Base-by-base conservation (phyloP, 768 basidiomycete species). In the Termitomyces sp. region DNA sequence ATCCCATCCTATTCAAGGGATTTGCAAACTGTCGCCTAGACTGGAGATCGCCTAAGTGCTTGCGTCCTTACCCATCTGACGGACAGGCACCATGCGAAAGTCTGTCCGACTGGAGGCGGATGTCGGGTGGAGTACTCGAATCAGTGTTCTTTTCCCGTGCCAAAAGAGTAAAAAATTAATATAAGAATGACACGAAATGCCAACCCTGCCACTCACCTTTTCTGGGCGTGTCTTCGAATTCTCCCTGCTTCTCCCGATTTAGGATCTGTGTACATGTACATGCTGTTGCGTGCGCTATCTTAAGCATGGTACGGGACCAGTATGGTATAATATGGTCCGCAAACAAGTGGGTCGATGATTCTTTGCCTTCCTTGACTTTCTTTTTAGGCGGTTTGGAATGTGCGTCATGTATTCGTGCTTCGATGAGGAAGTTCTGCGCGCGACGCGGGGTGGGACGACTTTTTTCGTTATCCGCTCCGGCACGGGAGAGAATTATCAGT, bases 131-230 rank as follows among this genome's bases (percentile, higher is more conserved):
- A 44, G 33, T 31, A 31, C 37, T 41, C 18, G 50, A 34, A 53
- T 58, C 31, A 37, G 30, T 58, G 24, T 37, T 27, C 22, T 58
- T 53, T 58, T 20, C 41, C 24, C 16, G 6, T 48, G 45, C 46
- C 46, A 41, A 54, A 52, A 58, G 52, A 54, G 58, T 46, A 24
- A 54, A 54, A 47, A 58, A 15, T 54, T 54, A 54, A 58, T 54
- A 54, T 58, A 30, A 48, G 24, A 16, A 58, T 58, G 58, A 54
- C 58, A 58, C 58, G 52, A 58, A 58, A 58, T 58, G 58, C 58
- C 58, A 58, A 54, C 58, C 50, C 39, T 51, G 44, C 58, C 36
- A 41, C 37, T 36, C 36, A 41, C 34, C 18, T 48, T 33, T 27
- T 46, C 58, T 52, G 31, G 51, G 50, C 51, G 33, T 31, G 16